Conservation (phyloP, 2,329 filamentous ascomycete species). For the Penicillium hordei region DNA sequence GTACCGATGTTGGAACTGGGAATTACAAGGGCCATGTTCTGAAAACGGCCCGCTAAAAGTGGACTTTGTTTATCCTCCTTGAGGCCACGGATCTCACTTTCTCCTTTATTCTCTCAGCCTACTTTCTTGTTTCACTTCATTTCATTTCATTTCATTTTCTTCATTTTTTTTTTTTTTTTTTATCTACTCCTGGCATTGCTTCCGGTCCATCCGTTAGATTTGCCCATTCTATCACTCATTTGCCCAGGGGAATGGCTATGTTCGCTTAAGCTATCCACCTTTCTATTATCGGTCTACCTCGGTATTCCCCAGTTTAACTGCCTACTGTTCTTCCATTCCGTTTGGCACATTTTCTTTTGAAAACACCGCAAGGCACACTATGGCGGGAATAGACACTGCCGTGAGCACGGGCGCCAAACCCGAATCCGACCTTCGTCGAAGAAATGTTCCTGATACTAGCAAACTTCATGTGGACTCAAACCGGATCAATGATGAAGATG, state of each 20-base stretch:
- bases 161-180: constrained; percentile 7
- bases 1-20: background rate
- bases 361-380: constrained; percentile 17
- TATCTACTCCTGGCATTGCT: background rate
- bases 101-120: constrained; percentile 5
- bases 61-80: constrained; percentile 23
- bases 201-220: constrained; percentile 7
- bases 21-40: constrained; percentile 13
- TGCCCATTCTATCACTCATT: constrained; percentile 10
- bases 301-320: background rate
- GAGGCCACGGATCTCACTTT: constrained; percentile 24
- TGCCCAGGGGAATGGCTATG: constrained; percentile 19
- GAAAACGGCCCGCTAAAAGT: constrained; percentile 25
- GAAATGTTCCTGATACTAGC: constrained; percentile 42
- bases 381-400: constrained; percentile 35
- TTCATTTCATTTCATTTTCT: constrained; percentile 6
- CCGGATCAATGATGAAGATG: constrained; percentile 28
- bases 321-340: background rate
- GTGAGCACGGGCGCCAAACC: constrained; percentile 38
- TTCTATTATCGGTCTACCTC: constrained; percentile 3
- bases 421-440: constrained; percentile 40
- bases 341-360: background rate
- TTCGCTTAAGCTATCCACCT: constrained; percentile 16
- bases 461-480: constrained; percentile 26
- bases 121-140: constrained; percentile 12